Base-by-base conservation (phyloP, 768 basidiomycete species). In the Naematelia encephala region DNA sequence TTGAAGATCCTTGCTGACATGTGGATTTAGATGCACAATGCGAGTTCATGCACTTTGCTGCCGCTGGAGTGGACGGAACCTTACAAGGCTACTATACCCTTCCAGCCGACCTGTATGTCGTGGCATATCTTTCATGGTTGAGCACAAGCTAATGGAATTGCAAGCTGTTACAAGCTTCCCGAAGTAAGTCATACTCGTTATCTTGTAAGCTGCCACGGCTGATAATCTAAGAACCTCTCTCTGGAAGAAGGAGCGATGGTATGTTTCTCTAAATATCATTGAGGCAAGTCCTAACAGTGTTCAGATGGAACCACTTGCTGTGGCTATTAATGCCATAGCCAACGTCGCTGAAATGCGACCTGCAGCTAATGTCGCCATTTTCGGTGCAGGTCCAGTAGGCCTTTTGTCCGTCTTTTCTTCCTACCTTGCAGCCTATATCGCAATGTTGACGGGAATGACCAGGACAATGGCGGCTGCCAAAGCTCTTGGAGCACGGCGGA, bases 221-320 rank as follows among this genome's bases (percentile, higher is more conserved):
- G 27, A 52, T 51, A 43, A 49, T 72, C 54, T 56, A 63, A 87
- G 21, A 81, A 84, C 72, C 83, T 94, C 48, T 83, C 87, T 13
- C 83, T 93, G 16, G 93, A 96, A 78, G 92, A 97, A 69, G 93
- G 92, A 39, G 91, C 92, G 12, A 86, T 96, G 87, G 61, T 62
- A 42, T 12, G 56, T 49, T 5, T 22, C 21, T 21, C 27, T 19
- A 4, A 26, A 13, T 50, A 4, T 2, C 12, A 34, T 44, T 43
- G 8, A 56, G 21, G n/a, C 48, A 30, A n/a, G 19, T 26, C 22
- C 34, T 8, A 39, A 39, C 16, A 8, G 34, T 39, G 34, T 39
- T 39, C 48, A 57, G 59, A 90, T 93, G 79, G 93, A 96, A 76
- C 93, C 93, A 2, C 83, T 96, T 42, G 85, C 92, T n/a, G 92